Conservation (phyloP, 2,329 filamentous ascomycete species). For the Trichophyton verrucosum region DNA sequence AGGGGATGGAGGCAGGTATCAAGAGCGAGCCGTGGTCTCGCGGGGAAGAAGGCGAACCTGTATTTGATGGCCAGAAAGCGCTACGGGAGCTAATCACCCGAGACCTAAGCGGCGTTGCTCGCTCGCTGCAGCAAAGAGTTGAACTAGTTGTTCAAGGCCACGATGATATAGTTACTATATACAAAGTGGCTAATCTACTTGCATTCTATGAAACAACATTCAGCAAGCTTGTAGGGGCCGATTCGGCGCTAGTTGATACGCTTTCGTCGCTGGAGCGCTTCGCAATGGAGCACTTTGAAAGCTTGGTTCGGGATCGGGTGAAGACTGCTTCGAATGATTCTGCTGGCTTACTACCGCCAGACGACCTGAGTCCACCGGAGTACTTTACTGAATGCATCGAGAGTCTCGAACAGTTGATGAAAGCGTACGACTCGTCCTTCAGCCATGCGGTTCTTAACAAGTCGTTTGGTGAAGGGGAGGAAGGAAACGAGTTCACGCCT, state of each 20-base stretch:
- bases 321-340: constrained; percentile 56
- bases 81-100: constrained; percentile 78
- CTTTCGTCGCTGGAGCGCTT: constrained; percentile 59
- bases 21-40: constrained; percentile 76
- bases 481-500: constrained; percentile 58
- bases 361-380: constrained; percentile 63
- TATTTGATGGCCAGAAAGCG: constrained; percentile 69
- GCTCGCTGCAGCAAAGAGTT: constrained; percentile 75
- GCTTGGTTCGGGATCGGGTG: constrained; percentile 61
- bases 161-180: constrained; percentile 76
- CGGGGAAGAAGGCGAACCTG: constrained; percentile 43
- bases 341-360: constrained; percentile 56
- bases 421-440: constrained; percentile 74
- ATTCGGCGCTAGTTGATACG: constrained; percentile 57
- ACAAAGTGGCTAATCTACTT: constrained; percentile 79
- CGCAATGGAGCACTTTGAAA: constrained; percentile 69
- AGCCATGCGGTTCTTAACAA: constrained; percentile 33
- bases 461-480: constrained; percentile 45
- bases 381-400: constrained; percentile 73
- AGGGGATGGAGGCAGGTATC: constrained; percentile 64
- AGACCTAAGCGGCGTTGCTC: constrained; percentile 66
- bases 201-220: constrained; percentile 85
- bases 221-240: constrained; percentile 57
- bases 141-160: constrained; percentile 89
- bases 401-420: constrained; percentile 65